A percentile compares a stretch with the other conserved stretches of the same genome.
Conservation (phyloP, 1,284 basidiomycete species). For the Golubevia sp. region DNA sequence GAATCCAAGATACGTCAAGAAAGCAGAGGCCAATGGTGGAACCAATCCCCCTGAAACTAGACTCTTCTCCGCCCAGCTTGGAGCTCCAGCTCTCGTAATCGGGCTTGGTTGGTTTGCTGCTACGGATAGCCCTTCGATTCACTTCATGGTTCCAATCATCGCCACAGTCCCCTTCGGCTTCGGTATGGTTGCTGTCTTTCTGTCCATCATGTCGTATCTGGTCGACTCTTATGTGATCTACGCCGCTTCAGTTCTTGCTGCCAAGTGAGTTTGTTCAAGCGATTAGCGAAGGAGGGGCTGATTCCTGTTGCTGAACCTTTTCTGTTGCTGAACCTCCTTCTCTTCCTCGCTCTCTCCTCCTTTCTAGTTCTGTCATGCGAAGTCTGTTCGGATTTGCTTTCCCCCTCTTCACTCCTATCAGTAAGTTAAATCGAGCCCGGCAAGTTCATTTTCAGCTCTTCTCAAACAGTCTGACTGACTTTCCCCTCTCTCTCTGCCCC, state of each 20-base stretch:
- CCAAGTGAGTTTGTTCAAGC: background rate
- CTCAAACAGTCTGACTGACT: too few relatives aligned
- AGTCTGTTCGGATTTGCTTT: background rate
- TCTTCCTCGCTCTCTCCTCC: too few relatives aligned
- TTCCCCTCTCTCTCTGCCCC: too few relatives aligned
- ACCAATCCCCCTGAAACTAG: conserved; percentile 18
- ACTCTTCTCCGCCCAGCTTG: conserved; percentile 41
- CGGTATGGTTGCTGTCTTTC: conserved; percentile 27
- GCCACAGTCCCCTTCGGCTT: conserved; percentile 25
- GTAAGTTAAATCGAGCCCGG: too few relatives aligned
- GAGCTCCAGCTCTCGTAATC: conserved; percentile 58
- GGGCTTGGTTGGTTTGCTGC: conserved; percentile 63
- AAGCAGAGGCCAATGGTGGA: conserved; percentile 20
- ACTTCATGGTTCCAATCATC: conserved; percentile 53
- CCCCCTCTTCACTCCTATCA: conserved; percentile 9
- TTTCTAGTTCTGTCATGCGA: background rate
- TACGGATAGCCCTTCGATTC: conserved; percentile 58
- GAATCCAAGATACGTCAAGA: conserved; percentile 18
- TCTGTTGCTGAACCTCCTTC: too few relatives aligned
- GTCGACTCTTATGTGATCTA: conserved; percentile 38
- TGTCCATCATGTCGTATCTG: conserved; percentile 12
- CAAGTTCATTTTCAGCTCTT: too few relatives aligned
- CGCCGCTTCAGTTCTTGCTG: conserved; percentile 13
- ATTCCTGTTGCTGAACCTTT: too few relatives aligned
- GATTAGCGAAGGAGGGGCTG: too few relatives aligned